phyloP scores from a whole-genome alignment of 805 yeast genomes.

The Hanseniaspora meyeri region DNA sequence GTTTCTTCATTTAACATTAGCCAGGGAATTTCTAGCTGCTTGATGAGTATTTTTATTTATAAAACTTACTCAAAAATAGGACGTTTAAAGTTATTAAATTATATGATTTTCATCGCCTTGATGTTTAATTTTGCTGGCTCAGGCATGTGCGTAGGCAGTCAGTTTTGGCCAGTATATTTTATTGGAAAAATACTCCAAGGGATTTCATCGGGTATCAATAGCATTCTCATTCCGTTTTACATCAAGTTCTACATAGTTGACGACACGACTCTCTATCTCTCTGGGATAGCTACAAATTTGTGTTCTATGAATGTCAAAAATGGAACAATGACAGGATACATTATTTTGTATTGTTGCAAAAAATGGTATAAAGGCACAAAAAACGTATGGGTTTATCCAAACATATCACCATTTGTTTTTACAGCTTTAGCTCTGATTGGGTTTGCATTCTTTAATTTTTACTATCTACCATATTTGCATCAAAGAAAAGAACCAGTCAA shows the following conservation, averaged over 20 bases:
- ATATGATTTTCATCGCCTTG: neutral
- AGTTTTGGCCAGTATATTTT: neutral
- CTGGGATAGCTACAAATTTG: neutral
- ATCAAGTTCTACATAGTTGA: neutral
- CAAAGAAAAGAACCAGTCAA: neutral
- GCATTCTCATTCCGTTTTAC: neutral
- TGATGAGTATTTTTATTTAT: neutral
- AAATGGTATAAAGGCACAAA: neutral
- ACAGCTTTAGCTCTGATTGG: neutral
- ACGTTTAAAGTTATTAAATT: neutral
- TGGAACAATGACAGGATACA: neutral
- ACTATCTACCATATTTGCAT: neutral
- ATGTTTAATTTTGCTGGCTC: neutral
- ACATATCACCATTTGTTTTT: neutral
- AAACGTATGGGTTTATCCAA: constrained; percentile 1
- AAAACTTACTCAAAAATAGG: neutral
- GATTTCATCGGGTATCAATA: neutral
- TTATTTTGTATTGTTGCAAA: constrained; percentile 1
- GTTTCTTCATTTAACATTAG: neutral
- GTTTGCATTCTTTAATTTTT: neutral
- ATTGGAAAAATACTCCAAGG: neutral
- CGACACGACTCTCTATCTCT: neutral
- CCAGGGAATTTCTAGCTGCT: neutral
- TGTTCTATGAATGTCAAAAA: neutral
- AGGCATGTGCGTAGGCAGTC: neutral